Evolutionary conservation across 306 rosid genomes (phyloP).

Genomic region (Lathyrus tuberosus): DNA sequence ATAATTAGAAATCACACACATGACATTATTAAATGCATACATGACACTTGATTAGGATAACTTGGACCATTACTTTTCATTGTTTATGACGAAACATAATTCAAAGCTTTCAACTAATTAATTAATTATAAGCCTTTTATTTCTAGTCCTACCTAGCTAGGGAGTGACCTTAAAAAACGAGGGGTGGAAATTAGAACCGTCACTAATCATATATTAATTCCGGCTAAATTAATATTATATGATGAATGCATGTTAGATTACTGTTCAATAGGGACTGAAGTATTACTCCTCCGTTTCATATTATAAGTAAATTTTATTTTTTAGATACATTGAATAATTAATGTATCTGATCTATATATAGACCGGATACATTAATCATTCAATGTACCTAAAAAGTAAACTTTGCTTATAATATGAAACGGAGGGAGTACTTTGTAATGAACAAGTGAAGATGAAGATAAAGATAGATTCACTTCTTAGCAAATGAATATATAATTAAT

Average conservation of each 20-base stretch:
- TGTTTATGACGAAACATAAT: conserved; percentile 34
- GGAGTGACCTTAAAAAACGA: not conserved
- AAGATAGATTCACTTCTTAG: conserved; percentile 19
- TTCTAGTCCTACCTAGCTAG: conserved; percentile 23
- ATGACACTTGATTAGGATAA: conserved; percentile 14
- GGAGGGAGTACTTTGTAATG: no score
- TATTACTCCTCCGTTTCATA: no score
- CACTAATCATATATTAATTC: conserved; percentile 8
- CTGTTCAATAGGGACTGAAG: conserved; percentile 26
- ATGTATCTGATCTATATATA: no score
- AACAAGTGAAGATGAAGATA: conserved; percentile 3
- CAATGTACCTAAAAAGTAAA: no score
- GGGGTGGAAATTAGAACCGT: not conserved
- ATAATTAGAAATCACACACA: not conserved
- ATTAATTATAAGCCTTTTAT: conserved; percentile 15
- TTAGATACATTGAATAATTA: no score
- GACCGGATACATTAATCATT: no score
- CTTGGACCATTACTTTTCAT: conserved; percentile 34
- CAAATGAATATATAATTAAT: no score
- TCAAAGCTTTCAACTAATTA: conserved; percentile 36
- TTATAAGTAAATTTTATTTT: no score
- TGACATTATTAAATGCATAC: conserved; percentile 27
- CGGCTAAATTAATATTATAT: not conserved
- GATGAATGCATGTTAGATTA: conserved; percentile 18
- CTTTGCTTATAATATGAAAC: no score